Percentiles rank a stretch among this genome's conserved stretches.
Evolutionary conservation across 768 basidiomycete species (phyloP).

Genomic region (Mycena metata): DNA sequence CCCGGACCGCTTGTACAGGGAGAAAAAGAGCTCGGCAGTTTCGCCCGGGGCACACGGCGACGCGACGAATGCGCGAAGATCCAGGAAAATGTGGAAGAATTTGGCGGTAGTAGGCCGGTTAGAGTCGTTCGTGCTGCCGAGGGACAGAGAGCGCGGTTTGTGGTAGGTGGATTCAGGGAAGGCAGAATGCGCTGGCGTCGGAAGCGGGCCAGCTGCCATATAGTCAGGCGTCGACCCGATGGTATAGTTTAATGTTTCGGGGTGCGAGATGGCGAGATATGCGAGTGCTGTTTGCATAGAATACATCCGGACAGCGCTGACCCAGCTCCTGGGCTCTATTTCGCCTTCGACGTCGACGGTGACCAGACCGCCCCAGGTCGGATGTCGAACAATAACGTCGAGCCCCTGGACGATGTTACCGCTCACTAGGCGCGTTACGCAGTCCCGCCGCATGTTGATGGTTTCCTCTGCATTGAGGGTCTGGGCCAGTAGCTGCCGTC

Average conservation of each 20-base stretch:
- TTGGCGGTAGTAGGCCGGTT: constrained; percentile 65
- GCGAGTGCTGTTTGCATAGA: constrained; percentile 89
- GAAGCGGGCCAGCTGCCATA: constrained; percentile 59
- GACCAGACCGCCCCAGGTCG: constrained; percentile 90
- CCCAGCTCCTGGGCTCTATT: constrained; percentile 85
- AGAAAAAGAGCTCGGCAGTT: constrained; percentile 94
- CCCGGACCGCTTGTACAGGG: constrained; percentile 88
- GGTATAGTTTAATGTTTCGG: constrained; percentile 56
- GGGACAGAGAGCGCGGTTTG: constrained; percentile 56
- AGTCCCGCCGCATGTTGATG: constrained; percentile 82
- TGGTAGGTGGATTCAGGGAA: constrained; percentile 71
- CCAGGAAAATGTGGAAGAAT: constrained; percentile 92
- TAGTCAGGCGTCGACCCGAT: constrained; percentile 63
- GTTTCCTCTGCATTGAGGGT: constrained; percentile 92
- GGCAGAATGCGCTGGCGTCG: constrained; percentile 76
- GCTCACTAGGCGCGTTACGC: constrained; percentile 87
- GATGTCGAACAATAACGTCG: constrained; percentile 97
- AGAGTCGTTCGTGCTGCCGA: constrained; percentile 49
- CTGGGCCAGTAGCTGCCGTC: constrained; percentile 89
- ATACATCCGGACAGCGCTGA: constrained; percentile 92
- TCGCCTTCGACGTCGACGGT: constrained; percentile 92
- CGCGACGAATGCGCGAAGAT: constrained; percentile 93
- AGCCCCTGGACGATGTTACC: constrained; percentile 94
- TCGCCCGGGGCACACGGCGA: constrained; percentile 92
- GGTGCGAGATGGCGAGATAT: constrained; percentile 72